phyloP scores from a whole-genome alignment of 2,329 filamentous ascomycete genomes.

The Ampelomyces quisqualis region DNA sequence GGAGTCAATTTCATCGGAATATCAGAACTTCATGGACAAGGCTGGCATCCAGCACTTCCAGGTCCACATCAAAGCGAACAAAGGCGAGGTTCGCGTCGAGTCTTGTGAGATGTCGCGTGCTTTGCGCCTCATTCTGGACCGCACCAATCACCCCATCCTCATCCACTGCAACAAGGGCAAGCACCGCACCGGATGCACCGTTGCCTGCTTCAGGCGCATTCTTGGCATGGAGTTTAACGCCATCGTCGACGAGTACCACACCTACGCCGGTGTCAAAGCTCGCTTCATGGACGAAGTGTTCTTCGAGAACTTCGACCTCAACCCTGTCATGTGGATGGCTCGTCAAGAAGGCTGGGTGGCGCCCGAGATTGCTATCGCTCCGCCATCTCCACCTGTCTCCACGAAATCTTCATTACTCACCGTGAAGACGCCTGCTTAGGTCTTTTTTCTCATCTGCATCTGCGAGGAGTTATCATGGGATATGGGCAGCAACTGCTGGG shows the following conservation, averaged over 20 bases:
- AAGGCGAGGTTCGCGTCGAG: constrained; percentile 58
- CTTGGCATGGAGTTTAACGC: constrained; percentile 61
- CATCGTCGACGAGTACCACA: constrained; percentile 72
- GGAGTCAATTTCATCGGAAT: constrained; percentile 50
- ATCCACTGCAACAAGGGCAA: constrained; percentile 94
- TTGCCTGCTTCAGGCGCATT: constrained; percentile 74
- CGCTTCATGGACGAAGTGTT: constrained; percentile 51
- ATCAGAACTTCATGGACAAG: constrained; percentile 61
- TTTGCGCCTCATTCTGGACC: constrained; percentile 69
- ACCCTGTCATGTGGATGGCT: constrained; percentile 44
- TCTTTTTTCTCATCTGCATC: background rate
- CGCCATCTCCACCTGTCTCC: constrained; percentile 19
- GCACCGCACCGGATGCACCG: constrained; percentile 89
- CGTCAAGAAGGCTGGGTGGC: constrained; percentile 35
- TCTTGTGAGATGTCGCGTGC: constrained; percentile 65
- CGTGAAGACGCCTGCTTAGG: constrained; percentile 14
- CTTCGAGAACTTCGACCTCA: constrained; percentile 49
- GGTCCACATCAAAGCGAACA: constrained; percentile 83
- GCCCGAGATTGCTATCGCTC: constrained; percentile 16
- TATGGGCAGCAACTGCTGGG: background rate
- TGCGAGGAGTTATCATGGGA: background rate
- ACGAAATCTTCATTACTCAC: constrained; percentile 16
- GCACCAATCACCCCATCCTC: constrained; percentile 73
- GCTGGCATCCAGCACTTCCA: constrained; percentile 71
- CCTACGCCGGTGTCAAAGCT: constrained; percentile 57